Base-by-base conservation (phyloP, 306 rosid genomes). In the Spatholobus suberectus region DNA sequence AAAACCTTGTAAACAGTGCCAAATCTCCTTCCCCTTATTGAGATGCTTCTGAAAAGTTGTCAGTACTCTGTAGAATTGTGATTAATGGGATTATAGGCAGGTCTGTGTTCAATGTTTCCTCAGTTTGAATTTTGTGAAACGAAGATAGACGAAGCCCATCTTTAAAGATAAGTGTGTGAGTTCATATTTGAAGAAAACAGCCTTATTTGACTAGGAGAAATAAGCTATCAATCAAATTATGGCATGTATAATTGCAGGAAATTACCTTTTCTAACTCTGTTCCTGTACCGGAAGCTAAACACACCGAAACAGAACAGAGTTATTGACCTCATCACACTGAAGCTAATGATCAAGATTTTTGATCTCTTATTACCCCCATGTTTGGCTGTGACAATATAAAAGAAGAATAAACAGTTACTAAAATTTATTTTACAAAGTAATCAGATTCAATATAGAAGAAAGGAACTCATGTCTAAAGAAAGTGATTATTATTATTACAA, bases 21-120 rank as follows among this genome's bases (percentile, higher is more conserved):
- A 62, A 62, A 62, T 62, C 69, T 5, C 69, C 69, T 62, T 62
- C 69, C 20, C 69, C 69, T 57, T 23, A 11, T 23, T 57, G 23
- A 23, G 8, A 57, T 57, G 34, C 63, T 21, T 55, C 63, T 8
- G 63, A 55, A 55, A 55, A 55, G 63, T 55, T 55, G n/a, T 55
- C 63, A 55, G 32, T n/a, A n/a, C n/a, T n/a, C n/a, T n/a, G n/a
- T n/a, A n/a, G n/a, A n/a, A n/a, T n/a, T n/a, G n/a, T n/a, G n/a
- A n/a, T n/a, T n/a, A n/a, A n/a, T n/a, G n/a, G n/a, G n/a, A n/a
- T n/a, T n/a, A n/a, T n/a, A n/a, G 15, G 32, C 15, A 55, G 32
- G 2, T 55, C 32, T 55, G 63, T 10, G 6, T 11, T 9, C 63
- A 11, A 4, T 21, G 32, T 21, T 20, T 55, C 63, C 63, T 55